Evolutionary conservation across 2,329 filamentous ascomycete species (phyloP).

Genomic region (Trichoderma polysporum): DNA sequence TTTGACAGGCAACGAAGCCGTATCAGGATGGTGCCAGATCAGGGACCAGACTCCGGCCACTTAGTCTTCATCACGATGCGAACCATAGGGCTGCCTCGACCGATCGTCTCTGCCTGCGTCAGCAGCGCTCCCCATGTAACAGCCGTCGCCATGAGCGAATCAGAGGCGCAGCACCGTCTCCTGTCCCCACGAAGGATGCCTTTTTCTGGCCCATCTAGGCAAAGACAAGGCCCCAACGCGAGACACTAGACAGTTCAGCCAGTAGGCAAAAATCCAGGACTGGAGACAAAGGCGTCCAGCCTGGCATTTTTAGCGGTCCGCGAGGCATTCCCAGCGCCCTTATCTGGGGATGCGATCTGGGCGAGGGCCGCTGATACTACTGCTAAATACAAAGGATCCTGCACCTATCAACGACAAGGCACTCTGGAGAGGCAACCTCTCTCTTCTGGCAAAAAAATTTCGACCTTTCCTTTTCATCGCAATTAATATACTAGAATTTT

Average conservation of each 20-base stretch:
- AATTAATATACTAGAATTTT: neutral
- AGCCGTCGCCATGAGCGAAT: constrained; percentile 34
- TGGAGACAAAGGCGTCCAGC: constrained; percentile 7
- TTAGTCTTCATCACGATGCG: constrained; percentile 16
- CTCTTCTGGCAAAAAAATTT: neutral
- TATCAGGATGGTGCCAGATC: constrained; percentile 14
- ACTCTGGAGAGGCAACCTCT: constrained; percentile 13
- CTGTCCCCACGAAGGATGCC: constrained; percentile 19
- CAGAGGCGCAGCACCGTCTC: constrained; percentile 19
- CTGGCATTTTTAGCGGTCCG: neutral
- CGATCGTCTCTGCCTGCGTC: constrained; percentile 28
- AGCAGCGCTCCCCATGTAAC: constrained; percentile 32
- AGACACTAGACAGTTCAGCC: constrained; percentile 7
- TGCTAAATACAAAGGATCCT: neutral
- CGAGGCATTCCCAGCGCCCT: constrained; percentile 15
- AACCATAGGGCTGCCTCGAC: constrained; percentile 24
- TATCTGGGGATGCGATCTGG: neutral
- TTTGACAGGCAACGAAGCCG: neutral
- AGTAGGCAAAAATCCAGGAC: constrained; percentile 11
- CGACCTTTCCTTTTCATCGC: neutral
- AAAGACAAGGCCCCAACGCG: constrained; percentile 3
- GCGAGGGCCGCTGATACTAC: neutral
- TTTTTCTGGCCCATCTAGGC: constrained; percentile 3
- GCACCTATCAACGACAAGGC: constrained; percentile 5
- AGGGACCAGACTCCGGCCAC: constrained; percentile 10